phyloP scores from a whole-genome alignment of 352 stramenopile species.

The Phytopythium vexans region DNA sequence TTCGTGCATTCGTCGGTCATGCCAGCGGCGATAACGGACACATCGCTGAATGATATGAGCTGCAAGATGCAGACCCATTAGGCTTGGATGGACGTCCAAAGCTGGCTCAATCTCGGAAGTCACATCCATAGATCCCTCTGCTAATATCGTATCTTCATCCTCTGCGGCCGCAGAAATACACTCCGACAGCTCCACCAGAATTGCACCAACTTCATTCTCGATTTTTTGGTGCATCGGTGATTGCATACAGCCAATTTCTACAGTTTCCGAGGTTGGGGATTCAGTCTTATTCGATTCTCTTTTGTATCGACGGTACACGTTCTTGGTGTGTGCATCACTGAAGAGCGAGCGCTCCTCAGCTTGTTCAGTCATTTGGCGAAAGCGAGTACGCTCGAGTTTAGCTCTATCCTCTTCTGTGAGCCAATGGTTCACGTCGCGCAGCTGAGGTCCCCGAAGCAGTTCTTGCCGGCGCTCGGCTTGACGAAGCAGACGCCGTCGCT shows the following conservation, averaged over 20 bases:
- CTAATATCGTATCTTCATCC: neutral
- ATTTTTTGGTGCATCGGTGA: too few relatives aligned
- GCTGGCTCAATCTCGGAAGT: neutral
- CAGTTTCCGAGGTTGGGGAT: too few relatives aligned
- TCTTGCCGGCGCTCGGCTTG: slow-evolving; percentile 1
- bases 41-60: slow-evolving; percentile 34
- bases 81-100: slow-evolving; percentile 5
- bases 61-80: slow-evolving; percentile 20
- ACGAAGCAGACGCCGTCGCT: slow-evolving; percentile 15
- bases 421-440: slow-evolving; percentile 22
- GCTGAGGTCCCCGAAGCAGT: slow-evolving; percentile 14
- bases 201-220: too few relatives aligned
- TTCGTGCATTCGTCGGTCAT: slow-evolving; percentile 6
- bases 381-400: too few relatives aligned
- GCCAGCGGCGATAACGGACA: slow-evolving; percentile 7
- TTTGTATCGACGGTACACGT: too few relatives aligned
- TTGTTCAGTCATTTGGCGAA: too few relatives aligned
- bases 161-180: neutral
- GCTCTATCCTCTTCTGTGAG: too few relatives aligned
- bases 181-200: too few relatives aligned
- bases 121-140: neutral
- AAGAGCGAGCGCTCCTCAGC: too few relatives aligned
- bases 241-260: too few relatives aligned
- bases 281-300: too few relatives aligned
- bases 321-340: too few relatives aligned